A percentile compares a stretch with the other conserved stretches of the same genome.
Conservation (phyloP, 176 grass and related monocot species). For the Lolium rigidum region DNA sequence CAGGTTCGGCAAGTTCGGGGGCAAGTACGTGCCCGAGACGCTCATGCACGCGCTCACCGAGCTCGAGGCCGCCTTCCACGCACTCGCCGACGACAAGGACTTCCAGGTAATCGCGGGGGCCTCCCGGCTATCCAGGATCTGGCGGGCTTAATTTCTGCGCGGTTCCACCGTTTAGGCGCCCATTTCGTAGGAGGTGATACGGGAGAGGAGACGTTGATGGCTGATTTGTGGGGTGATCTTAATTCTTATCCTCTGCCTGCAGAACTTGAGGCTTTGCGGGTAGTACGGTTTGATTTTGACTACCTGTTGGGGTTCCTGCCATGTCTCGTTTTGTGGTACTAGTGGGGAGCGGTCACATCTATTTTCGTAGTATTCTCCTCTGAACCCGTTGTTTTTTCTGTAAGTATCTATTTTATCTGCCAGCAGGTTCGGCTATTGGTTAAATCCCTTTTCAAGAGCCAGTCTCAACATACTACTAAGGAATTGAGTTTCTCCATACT, state of each 20-base stretch:
- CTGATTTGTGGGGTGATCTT: background rate
- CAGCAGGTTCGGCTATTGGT: background rate
- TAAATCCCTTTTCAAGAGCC: background rate
- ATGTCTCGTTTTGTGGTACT: background rate
- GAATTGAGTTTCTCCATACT: background rate
- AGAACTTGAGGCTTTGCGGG: background rate
- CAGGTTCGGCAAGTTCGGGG: slow-evolving; percentile 85
- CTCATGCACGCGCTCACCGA: slow-evolving; percentile 90
- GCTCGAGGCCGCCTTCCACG: slow-evolving; percentile 77
- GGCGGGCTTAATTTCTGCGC: background rate
- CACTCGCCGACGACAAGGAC: slow-evolving; percentile 61
- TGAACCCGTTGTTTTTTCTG: background rate
- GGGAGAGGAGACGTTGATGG: background rate
- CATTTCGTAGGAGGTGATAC: background rate
- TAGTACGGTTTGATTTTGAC: background rate
- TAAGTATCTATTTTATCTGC: background rate
- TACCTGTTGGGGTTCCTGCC: background rate
- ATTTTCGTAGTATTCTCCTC: background rate
- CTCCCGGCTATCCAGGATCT: background rate
- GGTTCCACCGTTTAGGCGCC: background rate
- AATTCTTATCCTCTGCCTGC: background rate
- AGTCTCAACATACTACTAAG: background rate
- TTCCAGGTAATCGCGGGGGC: slow-evolving; percentile 63
- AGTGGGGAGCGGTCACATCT: background rate
- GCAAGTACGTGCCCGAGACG: slow-evolving; percentile 97